Base-by-base conservation (phyloP, 345 rosid genomes). In the Murraya paniculata region DNA sequence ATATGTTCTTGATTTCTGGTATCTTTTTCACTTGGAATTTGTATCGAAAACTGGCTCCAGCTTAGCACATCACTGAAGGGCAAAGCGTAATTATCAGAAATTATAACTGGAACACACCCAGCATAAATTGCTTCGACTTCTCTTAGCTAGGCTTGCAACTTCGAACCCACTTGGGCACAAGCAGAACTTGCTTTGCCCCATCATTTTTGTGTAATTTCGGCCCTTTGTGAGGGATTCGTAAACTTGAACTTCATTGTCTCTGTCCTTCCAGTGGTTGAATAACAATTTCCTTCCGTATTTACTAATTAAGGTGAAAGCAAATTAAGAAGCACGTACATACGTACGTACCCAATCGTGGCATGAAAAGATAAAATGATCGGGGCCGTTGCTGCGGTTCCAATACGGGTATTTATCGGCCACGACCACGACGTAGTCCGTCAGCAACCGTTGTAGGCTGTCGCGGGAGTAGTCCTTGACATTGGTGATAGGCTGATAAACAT, bases 321-420 rank as follows among this genome's bases (percentile, higher is more conserved):
- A 50, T 50, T 4, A 53, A 53, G 50, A 45, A 45, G 50, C 50
- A 53, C 7, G 31, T 18, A 24, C 16, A 30, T 2, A 21, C 4
- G 16, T 22, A 75, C 81, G 22, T 82, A 89, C 93, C 96, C 96
- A 91, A 69, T 91, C 96, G 72, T 90, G 93, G 56, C 91, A 89
- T 3, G 93, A 88, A 21, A 90, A 78, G 77, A 89, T 66, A 76
- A 90, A 90, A 62, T 89, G 91, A 38, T 90, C 97, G 68, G 90
- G 89, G 3, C 97, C 97, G 3, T 6, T 33, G 77, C 86, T 88
- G 8, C 91, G 78, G 14, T 89, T 92, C 97, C 94, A 92, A 6
- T 82, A 90, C 28, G 92, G 91, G 67, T 90, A 84, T 61, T 87
- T 90, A 21, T 79, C 24, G 5, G 88, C 81, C 4, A 87, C 66